Conservation (phyloP, 2,329 filamentous ascomycete species). For the Neofusicoccum ribis region DNA sequence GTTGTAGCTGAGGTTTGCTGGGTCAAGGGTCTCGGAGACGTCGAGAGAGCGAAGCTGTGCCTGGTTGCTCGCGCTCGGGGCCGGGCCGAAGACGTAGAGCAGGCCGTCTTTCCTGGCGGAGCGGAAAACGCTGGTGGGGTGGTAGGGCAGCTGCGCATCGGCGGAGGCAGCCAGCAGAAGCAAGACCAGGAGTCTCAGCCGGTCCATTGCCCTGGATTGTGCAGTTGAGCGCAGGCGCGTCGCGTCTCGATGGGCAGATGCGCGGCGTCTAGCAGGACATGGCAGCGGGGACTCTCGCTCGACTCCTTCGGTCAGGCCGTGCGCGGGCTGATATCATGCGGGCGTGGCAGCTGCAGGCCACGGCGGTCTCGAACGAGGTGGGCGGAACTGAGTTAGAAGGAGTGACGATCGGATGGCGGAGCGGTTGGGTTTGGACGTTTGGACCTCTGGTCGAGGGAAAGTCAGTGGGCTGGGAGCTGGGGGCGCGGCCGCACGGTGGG, state of each 20-base stretch:
- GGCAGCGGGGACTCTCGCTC: background rate
- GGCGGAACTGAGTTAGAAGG: background rate
- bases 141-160: slow-evolving; percentile 65
- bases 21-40: slow-evolving; percentile 58
- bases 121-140: slow-evolving; percentile 71
- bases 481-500: slow-evolving; percentile 9
- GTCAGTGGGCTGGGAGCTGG: slow-evolving; percentile 7
- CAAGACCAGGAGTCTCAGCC: slow-evolving; percentile 3
- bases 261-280: slow-evolving; percentile 15
- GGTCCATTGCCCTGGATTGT: slow-evolving; percentile 8
- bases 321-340: slow-evolving; percentile 9
- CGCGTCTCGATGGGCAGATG: background rate
- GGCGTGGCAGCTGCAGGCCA: background rate
- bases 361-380: background rate
- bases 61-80: slow-evolving; percentile 42
- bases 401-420: background rate
- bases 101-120: slow-evolving; percentile 52
- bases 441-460: background rate
- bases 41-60: slow-evolving; percentile 65
- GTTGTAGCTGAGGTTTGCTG: slow-evolving; percentile 45
- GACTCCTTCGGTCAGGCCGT: background rate
- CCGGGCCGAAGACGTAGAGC: slow-evolving; percentile 70
- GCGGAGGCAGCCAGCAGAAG: slow-evolving; percentile 1
- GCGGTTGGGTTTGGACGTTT: background rate
- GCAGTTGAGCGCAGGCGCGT: background rate